Evolutionary conservation across 179 eudicot species (phyloP).

Genomic region (Camellia oleifera): DNA sequence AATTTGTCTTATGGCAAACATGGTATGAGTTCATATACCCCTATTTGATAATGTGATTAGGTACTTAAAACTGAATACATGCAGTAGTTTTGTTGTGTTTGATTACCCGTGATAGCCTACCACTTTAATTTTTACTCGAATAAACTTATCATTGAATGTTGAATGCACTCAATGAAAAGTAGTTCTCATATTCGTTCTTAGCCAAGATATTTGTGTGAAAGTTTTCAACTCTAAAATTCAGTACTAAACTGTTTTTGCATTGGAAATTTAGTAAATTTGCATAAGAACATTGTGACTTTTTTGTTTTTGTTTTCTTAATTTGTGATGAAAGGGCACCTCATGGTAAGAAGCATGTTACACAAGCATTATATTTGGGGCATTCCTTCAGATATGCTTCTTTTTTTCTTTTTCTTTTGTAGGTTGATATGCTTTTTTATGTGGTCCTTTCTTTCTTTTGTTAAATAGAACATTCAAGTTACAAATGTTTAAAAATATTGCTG

Average conservation of each 20-base stretch:
- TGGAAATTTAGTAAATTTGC: neutral
- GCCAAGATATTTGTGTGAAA: neutral
- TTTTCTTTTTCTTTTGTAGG: neutral
- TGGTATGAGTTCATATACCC: neutral
- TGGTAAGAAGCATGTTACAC: neutral
- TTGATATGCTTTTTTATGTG: no score
- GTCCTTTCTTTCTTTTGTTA: neutral
- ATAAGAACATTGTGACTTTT: neutral
- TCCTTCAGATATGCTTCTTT: neutral
- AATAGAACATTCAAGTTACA: neutral
- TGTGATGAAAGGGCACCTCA: neutral
- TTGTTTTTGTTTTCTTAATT: neutral
- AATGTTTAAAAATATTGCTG: neutral
- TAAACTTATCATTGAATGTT: neutral
- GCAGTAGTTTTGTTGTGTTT: neutral
- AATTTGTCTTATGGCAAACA: neutral
- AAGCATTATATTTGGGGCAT: neutral
- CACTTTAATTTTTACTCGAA: neutral
- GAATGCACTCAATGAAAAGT: neutral
- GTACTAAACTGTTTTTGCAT: neutral
- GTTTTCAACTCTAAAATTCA: neutral
- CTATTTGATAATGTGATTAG: neutral
- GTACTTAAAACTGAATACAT: slow-evolving; percentile 2
- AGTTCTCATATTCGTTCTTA: neutral
- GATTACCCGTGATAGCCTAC: neutral